Percentiles rank a stretch among this genome's conserved stretches.
Conservation (phyloP, 805 yeast species). For the Saturnispora serradocipensis region DNA sequence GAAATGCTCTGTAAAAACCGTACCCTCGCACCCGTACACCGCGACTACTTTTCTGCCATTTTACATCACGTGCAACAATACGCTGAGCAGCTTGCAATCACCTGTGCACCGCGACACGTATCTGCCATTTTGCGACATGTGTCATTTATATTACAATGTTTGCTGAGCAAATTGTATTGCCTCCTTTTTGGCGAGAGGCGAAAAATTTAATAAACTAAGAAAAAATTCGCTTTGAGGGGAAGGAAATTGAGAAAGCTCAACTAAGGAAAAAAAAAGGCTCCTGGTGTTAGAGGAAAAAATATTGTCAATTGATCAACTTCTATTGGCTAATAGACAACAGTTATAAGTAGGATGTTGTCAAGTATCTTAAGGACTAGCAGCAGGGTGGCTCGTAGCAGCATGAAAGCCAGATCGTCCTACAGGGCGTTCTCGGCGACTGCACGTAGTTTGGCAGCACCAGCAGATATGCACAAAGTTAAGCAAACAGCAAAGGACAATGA, state of each 20-base stretch:
- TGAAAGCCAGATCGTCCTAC: not conserved
- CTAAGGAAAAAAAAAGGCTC: not conserved
- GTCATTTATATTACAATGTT: too few relatives aligned
- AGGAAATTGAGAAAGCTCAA: not conserved
- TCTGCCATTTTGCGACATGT: too few relatives aligned
- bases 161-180: not conserved
- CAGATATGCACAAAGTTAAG: slow-evolving; percentile 15
- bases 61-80: not conserved
- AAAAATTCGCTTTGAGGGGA: not conserved
- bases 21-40: not conserved
- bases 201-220: not conserved
- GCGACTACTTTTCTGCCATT: not conserved
- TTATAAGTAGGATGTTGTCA: slow-evolving; percentile 9
- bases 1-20: not conserved
- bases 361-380: slow-evolving; percentile 9
- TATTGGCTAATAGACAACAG: not conserved
- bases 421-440: slow-evolving; percentile 6
- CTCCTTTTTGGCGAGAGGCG: not conserved
- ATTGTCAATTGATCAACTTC: not conserved
- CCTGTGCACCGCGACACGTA: too few relatives aligned
- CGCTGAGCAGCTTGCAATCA: not conserved
- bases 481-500: slow-evolving; percentile 25
- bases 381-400: not conserved
- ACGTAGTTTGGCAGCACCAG: slow-evolving; percentile 8
- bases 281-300: not conserved